Percentiles rank a stretch among this genome's conserved stretches.
phyloP scores from a whole-genome alignment of 163 green algal species.

The Scenedesmus sp. region DNA sequence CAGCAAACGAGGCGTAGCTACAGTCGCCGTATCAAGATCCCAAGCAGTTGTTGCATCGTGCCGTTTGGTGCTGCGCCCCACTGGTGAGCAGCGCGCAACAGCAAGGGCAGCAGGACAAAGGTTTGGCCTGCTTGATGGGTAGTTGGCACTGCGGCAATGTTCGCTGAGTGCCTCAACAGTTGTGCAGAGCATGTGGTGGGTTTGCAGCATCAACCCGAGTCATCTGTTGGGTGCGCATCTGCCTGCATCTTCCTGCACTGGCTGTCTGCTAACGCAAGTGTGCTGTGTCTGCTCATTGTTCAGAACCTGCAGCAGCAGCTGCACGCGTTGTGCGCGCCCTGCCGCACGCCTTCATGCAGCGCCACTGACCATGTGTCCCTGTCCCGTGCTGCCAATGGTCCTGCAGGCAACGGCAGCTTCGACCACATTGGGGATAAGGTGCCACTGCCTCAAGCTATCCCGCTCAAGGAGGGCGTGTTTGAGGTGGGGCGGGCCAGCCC shows the following conservation, averaged over 20 bases:
- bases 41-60: neutral
- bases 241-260: neutral
- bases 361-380: neutral
- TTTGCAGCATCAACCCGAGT: no score
- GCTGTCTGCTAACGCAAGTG: no score
- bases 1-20: constrained; percentile 8
- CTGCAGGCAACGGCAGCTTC: constrained; percentile 69
- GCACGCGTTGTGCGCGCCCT: neutral
- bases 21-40: neutral
- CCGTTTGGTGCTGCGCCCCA: constrained; percentile 43
- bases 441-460: constrained; percentile 55
- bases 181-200: no score
- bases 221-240: no score
- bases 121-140: neutral
- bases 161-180: no score
- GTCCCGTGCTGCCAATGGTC: neutral
- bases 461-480: constrained; percentile 71
- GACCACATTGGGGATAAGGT: constrained; percentile 75
- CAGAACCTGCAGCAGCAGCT: neutral
- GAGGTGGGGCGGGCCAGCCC: constrained; percentile 75
- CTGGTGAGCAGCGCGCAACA: constrained; percentile 1
- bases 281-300: no score
- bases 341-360: neutral
- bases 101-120: neutral
- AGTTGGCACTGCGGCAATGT: no score